Evolutionary conservation across 2,329 filamentous ascomycete genomes (phyloP), one percentile per base, ranked within the genome.

Genomic region (Aureobasidium sp.): DNA sequence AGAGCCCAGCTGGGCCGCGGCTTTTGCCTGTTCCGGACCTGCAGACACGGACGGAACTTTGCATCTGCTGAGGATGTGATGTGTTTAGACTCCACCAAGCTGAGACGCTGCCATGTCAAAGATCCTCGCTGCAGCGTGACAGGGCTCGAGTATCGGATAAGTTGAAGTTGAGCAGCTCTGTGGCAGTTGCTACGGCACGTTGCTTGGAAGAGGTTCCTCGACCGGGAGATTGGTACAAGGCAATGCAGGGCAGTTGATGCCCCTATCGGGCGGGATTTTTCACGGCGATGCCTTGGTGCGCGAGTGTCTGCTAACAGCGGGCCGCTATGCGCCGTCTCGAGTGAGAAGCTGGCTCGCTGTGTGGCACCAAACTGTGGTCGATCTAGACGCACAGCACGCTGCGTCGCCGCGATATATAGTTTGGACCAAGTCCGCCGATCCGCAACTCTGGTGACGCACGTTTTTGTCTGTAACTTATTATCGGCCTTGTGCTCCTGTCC

Each of bases 401-500:
- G 17, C 44, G 34, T 51, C 22, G 31, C 57, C 34, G 12, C 20
- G n/a, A 29, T 60, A 60, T 60, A 49, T n/a, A 49, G 45, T 59
- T 60, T 34, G 9, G 34, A 37, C 25, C 49, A 53, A 12, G n/a
- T 31, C 52, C 37, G 15, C 41, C 45, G 57, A 42, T 51, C 45
- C 42, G 55, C 42, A 34, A 42, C 41, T 45, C 34, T 39, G 31
- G 57, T 60, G 57, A 60, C 57, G 57, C 57, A 60, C 45, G 44
- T 49, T 31, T 60, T n/a, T 44, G 41, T 59, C 55, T 51, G 29
- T 22, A 51, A 60, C 44, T 60, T 60, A 60, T 60, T 60, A 51
- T 60, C 57, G 57, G 27, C 41, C 53, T 57, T 57, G 53, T 57
- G 39, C 53, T 58, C 42, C 31, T 58, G 29, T 48, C 42, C 42